These are phyloP conservation scores for Alternaria hordeiaustralica DNA, from an alignment of 2,329 filamentous ascomycete genomes.

Conservation along the genomic window DNA sequence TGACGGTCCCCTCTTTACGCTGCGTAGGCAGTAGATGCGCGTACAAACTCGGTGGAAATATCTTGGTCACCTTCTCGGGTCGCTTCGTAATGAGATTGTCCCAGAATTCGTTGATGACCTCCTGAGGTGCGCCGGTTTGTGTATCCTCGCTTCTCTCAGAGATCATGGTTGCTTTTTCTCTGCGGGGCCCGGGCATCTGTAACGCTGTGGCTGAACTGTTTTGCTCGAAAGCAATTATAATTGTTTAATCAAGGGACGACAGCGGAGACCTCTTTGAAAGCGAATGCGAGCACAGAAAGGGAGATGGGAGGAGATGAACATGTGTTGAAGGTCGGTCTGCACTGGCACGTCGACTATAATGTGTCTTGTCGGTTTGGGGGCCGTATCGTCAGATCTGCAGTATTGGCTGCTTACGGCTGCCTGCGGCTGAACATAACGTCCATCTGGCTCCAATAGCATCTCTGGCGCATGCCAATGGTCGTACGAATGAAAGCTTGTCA, in stretches of 20 bases:
- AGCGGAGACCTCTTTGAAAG: not conserved
- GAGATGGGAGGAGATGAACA: not conserved
- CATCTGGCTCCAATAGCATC: not conserved
- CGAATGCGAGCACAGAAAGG: not conserved
- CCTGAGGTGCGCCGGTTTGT: constrained; percentile 58
- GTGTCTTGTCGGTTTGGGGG: constrained; percentile 13
- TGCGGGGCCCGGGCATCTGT: not conserved
- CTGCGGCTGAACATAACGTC: constrained; percentile 16
- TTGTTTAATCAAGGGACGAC: not conserved
- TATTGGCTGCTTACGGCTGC: constrained; percentile 12
- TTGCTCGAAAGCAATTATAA: not conserved
- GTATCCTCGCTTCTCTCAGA: constrained; percentile 25
- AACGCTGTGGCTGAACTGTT: not conserved
- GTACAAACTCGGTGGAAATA: constrained; percentile 72
- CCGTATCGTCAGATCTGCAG: constrained; percentile 1
- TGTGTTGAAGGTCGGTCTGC: not conserved
- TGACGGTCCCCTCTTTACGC: constrained; percentile 56
- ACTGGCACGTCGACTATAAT: constrained; percentile 4
- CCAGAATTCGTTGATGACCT: constrained; percentile 75
- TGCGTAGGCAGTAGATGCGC: constrained; percentile 52
- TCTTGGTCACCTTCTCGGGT: constrained; percentile 73
- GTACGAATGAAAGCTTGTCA: not conserved
- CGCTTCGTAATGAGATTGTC: constrained; percentile 68
- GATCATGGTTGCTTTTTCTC: constrained; percentile 22
- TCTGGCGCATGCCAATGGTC: not conserved